Conservation (phyloP, 2,329 filamentous ascomycete genomes). For the Ascochyta fabae region DNA sequence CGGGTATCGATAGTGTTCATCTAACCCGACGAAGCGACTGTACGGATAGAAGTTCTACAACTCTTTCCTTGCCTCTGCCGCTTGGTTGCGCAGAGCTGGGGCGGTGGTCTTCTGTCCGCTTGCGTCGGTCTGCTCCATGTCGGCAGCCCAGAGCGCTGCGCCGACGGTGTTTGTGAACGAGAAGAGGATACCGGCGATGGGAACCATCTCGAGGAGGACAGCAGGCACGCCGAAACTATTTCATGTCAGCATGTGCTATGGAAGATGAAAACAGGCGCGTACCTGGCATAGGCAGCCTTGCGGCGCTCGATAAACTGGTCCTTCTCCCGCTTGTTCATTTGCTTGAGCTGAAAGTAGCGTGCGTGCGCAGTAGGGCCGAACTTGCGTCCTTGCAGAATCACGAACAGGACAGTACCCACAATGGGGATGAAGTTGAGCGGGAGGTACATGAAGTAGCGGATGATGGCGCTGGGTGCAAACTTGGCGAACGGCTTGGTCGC, state of each 20-base stretch:
- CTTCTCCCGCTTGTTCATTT: conserved; percentile 71
- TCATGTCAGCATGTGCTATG: conserved; percentile 4
- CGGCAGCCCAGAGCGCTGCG: conserved; percentile 92
- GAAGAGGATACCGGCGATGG: conserved; percentile 81
- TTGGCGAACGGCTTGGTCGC: conserved; percentile 62
- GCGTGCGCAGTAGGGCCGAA: conserved; percentile 61
- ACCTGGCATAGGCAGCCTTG: conserved; percentile 81
- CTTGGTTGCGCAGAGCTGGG: conserved; percentile 46
- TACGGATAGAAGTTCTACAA: conserved; percentile 34
- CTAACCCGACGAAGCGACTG: neutral
- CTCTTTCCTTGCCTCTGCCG: conserved; percentile 44
- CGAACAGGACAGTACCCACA: conserved; percentile 81
- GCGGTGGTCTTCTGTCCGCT: conserved; percentile 39
- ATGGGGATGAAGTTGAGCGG: conserved; percentile 93
- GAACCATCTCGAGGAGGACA: conserved; percentile 83
- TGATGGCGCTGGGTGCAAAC: conserved; percentile 64
- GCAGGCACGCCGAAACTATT: conserved; percentile 72
- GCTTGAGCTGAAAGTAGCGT: conserved; percentile 91
- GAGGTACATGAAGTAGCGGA: conserved; percentile 83
- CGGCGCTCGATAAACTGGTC: conserved; percentile 74
- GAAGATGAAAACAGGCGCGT: neutral
- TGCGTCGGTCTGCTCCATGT: conserved; percentile 65
- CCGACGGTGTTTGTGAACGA: conserved; percentile 91
- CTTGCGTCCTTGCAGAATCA: conserved; percentile 69
- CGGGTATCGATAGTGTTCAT: conserved; percentile 36